Percentiles rank a stretch among this genome's conserved stretches.
These are phyloP conservation scores for Pseudonectria foliicola DNA, from an alignment of 2,329 filamentous ascomycete genomes.

Conservation along the genomic window DNA sequence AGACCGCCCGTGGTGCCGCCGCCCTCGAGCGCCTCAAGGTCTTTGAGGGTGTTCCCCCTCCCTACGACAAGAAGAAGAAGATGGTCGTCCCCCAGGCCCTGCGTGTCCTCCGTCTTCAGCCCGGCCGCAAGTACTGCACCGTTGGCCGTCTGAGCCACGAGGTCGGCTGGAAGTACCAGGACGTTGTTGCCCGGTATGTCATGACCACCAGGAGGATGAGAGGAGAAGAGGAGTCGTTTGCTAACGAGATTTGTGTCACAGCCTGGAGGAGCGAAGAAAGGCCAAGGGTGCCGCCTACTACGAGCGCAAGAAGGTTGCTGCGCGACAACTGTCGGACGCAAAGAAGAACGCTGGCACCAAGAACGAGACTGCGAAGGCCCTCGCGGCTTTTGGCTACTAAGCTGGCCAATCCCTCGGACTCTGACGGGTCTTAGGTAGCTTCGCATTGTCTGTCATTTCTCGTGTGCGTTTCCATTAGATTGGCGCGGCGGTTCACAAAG, in stretches of 20 bases:
- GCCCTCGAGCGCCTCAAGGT: constrained; percentile 98
- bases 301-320: constrained; percentile 97
- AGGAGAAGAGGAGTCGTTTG: no score
- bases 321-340: constrained; percentile 83
- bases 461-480: constrained; percentile 46
- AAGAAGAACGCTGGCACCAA: constrained; percentile 87
- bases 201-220: no score
- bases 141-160: constrained; percentile 97
- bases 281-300: constrained; percentile 99
- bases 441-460: constrained; percentile 39
- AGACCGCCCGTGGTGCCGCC: constrained; percentile 94
- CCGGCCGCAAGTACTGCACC: constrained; percentile 99
- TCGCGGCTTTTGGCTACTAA: constrained; percentile 90
- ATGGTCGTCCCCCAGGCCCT: constrained; percentile 98
- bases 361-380: constrained; percentile 78
- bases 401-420: constrained; percentile 24
- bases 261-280: constrained; percentile 99
- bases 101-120: constrained; percentile 92
- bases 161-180: constrained; percentile 99
- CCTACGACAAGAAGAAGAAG: constrained; percentile 99
- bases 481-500: constrained; percentile 45
- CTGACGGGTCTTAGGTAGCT: constrained; percentile 24
- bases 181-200: constrained; percentile 92
- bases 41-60: constrained; percentile 97
- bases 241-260: constrained; percentile 33